phyloP scores from a whole-genome alignment of 1,284 basidiomycete species.

The Sphagnurus paluster region DNA sequence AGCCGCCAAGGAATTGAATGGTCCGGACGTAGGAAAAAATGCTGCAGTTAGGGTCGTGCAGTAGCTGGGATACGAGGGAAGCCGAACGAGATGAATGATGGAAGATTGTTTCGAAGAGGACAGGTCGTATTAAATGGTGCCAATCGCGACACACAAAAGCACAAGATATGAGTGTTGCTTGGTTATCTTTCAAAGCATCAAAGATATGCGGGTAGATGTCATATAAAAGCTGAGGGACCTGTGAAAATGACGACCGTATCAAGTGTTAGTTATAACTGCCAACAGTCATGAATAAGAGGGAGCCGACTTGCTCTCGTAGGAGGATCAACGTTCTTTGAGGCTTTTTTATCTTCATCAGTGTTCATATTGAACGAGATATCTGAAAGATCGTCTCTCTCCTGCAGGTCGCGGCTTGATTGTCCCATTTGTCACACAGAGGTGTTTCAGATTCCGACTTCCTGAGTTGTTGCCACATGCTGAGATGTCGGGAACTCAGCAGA shows the following conservation, averaged over 20 bases:
- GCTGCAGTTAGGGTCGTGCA: background rate
- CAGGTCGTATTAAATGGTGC: background rate
- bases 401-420: too few species aligned
- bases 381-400: too few species aligned
- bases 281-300: too few species aligned
- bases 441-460: too few species aligned
- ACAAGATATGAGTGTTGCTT: background rate
- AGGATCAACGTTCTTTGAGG: too few species aligned
- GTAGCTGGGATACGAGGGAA: background rate
- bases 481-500: conserved; percentile 31
- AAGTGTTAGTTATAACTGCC: too few species aligned
- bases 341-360: too few species aligned
- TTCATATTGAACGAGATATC: too few species aligned
- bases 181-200: background rate
- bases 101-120: background rate
- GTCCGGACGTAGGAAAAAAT: background rate
- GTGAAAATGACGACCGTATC: too few species aligned
- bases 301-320: too few species aligned
- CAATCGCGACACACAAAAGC: background rate
- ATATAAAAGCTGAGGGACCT: too few species aligned
- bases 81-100: background rate
- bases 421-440: too few species aligned
- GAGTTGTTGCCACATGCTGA: conserved; percentile 22
- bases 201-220: background rate
- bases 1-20: background rate